These are phyloP conservation scores for Odontarrhena argentea DNA, from an alignment of 345 rosid species.

Conservation along the genomic window DNA sequence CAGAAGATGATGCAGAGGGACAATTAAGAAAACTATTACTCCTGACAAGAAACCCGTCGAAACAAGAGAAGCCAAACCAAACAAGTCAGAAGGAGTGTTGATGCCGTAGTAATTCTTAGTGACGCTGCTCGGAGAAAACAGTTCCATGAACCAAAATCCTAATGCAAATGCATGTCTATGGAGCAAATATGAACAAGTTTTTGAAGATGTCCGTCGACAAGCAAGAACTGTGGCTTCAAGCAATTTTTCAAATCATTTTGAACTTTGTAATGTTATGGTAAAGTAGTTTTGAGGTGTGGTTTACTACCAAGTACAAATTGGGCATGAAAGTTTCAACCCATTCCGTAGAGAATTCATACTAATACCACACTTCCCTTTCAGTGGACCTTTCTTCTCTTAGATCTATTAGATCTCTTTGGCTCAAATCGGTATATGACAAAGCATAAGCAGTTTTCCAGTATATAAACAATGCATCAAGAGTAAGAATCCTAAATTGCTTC, in stretches of 20 bases:
- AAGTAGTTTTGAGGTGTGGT: slow-evolving; percentile 27
- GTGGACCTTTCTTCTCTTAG: not conserved
- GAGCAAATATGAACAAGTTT: slow-evolving; percentile 21
- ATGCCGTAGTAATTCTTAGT: not conserved
- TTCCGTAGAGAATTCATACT: slow-evolving; percentile 16
- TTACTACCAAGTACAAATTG: slow-evolving; percentile 29
- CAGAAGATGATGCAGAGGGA: slow-evolving; percentile 76
- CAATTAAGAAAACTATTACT: slow-evolving; percentile 72
- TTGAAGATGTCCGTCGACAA: slow-evolving; percentile 15
- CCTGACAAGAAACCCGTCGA: slow-evolving; percentile 47
- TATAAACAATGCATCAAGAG: not conserved
- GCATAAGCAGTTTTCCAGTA: not conserved
- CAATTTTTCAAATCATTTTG: slow-evolving; percentile 23
- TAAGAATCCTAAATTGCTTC: not conserved
- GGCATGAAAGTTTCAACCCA: slow-evolving; percentile 34
- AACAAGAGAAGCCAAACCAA: slow-evolving; percentile 41
- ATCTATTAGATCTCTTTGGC: not conserved
- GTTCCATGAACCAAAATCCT: slow-evolving; percentile 31
- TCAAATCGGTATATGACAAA: not conserved
- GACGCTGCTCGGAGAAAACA: slow-evolving; percentile 12
- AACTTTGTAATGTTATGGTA: not conserved
- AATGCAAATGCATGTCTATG: slow-evolving; percentile 17
- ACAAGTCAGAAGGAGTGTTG: slow-evolving; percentile 52
- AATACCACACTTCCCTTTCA: not conserved
- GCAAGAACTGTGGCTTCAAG: slow-evolving; percentile 21